Percentiles rank a stretch among this genome's conserved stretches.
Conservation (phyloP, 176 grass and related monocot species). For the Oryza brachyantha region DNA sequence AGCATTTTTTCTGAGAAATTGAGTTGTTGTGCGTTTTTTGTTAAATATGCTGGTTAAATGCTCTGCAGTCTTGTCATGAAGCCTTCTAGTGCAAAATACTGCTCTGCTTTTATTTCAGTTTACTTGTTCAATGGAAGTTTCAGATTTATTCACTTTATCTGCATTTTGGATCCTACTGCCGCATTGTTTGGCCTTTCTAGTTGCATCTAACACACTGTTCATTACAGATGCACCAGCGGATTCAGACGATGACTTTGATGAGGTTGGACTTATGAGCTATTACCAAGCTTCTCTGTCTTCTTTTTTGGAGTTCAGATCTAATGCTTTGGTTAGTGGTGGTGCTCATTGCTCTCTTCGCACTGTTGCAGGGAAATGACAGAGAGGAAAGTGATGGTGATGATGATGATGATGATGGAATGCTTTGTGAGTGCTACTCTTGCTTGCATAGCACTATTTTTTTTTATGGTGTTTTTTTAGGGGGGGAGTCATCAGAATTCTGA, state of each 20-base stretch:
- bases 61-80: not conserved
- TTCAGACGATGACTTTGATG: conserved; percentile 61
- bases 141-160: not conserved
- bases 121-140: conserved; percentile 3
- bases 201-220: conserved; percentile 10
- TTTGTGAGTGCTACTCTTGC: conserved; percentile 64
- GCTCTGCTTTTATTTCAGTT: not conserved
- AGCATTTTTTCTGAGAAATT: not conserved
- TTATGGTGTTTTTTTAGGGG: not conserved
- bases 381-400: conserved; percentile 49
- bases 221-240: conserved; percentile 38
- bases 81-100: not conserved
- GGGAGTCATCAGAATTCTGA: not conserved
- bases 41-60: conserved; percentile 3
- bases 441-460: not conserved
- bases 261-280: conserved; percentile 35
- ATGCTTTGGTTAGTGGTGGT: not conserved
- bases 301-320: conserved; percentile 2
- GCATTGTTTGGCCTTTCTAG: not conserved
- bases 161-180: conserved; percentile 1
- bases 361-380: conserved; percentile 47
- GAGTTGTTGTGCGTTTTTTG: not conserved
- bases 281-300: not conserved
- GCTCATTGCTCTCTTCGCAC: conserved; percentile 16
- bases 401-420: conserved; percentile 79